Base-by-base conservation (phyloP, 78 protist genomes). In the Polysphondylium violaceum region DNA sequence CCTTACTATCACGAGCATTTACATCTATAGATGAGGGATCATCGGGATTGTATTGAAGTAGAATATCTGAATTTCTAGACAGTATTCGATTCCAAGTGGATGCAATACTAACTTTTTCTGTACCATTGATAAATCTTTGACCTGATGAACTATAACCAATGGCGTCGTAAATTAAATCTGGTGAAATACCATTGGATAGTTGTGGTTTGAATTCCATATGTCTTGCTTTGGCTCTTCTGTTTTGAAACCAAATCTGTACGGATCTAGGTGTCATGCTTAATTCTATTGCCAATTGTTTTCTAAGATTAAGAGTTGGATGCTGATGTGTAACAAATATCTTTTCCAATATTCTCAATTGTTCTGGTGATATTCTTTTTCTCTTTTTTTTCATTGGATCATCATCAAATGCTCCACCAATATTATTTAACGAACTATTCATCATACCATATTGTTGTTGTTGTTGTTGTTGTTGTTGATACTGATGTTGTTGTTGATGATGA, bases 201-300 rank as follows among this genome's bases (percentile, higher is more conserved):
- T 44, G 75, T 69, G 91, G 91, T 36, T 69, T 83, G 33, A 83
- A 83, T 50, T 83, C 91, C 91, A 83, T 56, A 47, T 90, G 74
- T 60, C 79, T 41, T 8, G 87, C 76, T 69, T 85, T 86, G 61
- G 93, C 93, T 41, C 95, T 85, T 43, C 95, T 69, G 53, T 93
- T 93, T 76, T 93, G 95, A 69, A 93, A 93, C 95, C 95, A 93
- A n/a, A 83, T 75, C 61, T 86, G 95, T 27, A 93, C 95, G 1
- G 88, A 50, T 51, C 95, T 50, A 19, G 95, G 90, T 31, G 93
- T 75, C 95, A 93, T 86, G 14, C 51, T 74, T 47, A 93, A 78
- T 41, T 81, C 87, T 41, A 72, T 40, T 2, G 95, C 95, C 36
- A 93, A 85, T 25, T 75, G 86, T 41, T 72, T 69, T 38, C 95